Conservation (phyloP, 108 stramenopile genomes). For the Cyclotella baltica region DNA sequence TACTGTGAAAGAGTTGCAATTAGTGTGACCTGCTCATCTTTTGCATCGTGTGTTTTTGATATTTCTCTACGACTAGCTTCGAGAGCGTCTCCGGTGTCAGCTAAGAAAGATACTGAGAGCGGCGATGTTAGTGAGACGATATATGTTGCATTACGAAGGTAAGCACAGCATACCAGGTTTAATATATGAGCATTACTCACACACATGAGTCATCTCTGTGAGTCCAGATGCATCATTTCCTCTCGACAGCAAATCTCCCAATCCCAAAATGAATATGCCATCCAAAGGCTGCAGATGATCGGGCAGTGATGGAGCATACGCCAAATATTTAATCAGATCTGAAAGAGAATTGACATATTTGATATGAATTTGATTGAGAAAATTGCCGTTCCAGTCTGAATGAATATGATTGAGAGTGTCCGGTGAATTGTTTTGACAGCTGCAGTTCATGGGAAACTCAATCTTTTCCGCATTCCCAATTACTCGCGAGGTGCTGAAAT, state of each 20-base stretch:
- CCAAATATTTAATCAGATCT: conserved; percentile 36
- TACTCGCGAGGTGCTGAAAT: not conserved
- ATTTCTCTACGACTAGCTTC: conserved; percentile 16
- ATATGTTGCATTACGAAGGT: not conserved
- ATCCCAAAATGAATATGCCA: conserved; percentile 31
- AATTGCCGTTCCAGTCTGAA: conserved; percentile 9
- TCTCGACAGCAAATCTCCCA: conserved; percentile 21
- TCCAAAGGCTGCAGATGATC: conserved; percentile 28
- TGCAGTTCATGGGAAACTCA: conserved; percentile 21
- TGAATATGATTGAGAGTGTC: not conserved
- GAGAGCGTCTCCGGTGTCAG: conserved; percentile 36
- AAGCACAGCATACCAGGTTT: not conserved
- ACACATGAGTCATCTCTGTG: conserved; percentile 40
- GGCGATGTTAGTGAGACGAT: not conserved
- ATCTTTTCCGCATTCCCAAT: conserved; percentile 3
- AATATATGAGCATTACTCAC: conserved; percentile 16
- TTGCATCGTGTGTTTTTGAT: not conserved
- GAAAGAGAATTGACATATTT: conserved; percentile 36
- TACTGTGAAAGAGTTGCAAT: conserved; percentile 28
- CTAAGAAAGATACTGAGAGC: conserved; percentile 25
- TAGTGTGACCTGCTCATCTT: conserved; percentile 7
- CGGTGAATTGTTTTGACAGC: not conserved
- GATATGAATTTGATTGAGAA: conserved; percentile 34
- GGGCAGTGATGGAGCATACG: conserved; percentile 40
- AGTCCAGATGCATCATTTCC: conserved; percentile 1